A percentile compares a stretch with the other conserved stretches of the same genome.
Conservation (phyloP, 192 early-diverging fungal genomes). For the Powellomyces hirtus region DNA sequence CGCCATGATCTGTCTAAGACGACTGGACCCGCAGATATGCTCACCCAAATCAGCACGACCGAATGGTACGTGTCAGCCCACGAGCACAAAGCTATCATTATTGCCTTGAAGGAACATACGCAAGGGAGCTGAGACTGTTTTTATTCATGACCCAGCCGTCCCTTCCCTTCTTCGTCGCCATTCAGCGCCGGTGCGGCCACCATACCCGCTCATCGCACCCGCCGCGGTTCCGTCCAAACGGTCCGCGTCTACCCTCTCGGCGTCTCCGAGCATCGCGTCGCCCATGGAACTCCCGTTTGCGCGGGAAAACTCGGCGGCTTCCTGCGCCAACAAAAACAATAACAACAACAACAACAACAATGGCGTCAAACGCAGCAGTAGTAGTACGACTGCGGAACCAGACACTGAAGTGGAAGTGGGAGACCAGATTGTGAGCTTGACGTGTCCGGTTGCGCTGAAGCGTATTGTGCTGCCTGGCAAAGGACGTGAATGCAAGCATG, state of each 20-base stretch:
- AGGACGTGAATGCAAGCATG: constrained; percentile 21
- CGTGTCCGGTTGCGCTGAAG: constrained; percentile 15
- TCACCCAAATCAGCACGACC: neutral
- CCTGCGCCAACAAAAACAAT: no score
- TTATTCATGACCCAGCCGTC: neutral
- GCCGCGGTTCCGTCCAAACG: constrained; percentile 4
- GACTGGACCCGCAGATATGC: constrained; percentile 11
- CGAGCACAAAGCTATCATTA: neutral
- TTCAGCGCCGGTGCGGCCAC: constrained; percentile 15
- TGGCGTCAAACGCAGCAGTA: neutral
- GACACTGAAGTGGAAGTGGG: constrained; percentile 18
- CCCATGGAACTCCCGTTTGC: neutral
- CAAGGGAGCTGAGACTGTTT: neutral
- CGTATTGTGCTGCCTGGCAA: constrained; percentile 23
- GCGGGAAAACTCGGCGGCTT: neutral
- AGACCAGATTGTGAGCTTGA: constrained; percentile 27
- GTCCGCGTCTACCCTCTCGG: constrained; percentile 6
- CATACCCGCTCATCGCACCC: constrained; percentile 3
- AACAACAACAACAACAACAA: no score
- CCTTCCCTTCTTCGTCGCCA: constrained; percentile 21
- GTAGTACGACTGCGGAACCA: neutral
- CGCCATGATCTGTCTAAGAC: constrained; percentile 25
- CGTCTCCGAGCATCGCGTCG: constrained; percentile 9
- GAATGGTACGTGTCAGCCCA: neutral
- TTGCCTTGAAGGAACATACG: neutral